Percentiles rank a stretch among this genome's conserved stretches.
These are phyloP conservation scores for Oryza meridionalis DNA, from an alignment of 176 grass and related monocot genomes.

Conservation along the genomic window DNA sequence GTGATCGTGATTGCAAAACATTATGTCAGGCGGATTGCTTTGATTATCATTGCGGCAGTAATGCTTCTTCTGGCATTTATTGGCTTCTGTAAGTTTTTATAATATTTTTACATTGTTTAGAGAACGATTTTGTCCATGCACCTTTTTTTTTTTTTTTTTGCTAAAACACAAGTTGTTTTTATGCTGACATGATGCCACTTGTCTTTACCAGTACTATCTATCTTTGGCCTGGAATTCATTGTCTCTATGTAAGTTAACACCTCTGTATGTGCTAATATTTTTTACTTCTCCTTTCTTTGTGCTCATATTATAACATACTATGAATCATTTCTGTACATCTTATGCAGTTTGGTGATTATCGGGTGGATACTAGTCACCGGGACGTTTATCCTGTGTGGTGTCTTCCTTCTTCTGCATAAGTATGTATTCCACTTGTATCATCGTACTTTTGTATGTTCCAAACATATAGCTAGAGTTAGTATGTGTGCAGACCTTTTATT, in stretches of 20 bases:
- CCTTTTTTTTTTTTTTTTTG: background rate
- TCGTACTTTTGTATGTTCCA: background rate
- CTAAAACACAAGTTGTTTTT: conserved; percentile 14
- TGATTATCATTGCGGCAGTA: conserved; percentile 73
- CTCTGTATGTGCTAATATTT: conserved; percentile 30
- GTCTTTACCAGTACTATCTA: conserved; percentile 67
- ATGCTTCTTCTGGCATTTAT: conserved; percentile 93
- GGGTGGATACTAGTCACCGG: conserved; percentile 95
- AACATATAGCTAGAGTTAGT: background rate
- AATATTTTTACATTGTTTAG: background rate
- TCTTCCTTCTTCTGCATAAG: conserved; percentile 96
- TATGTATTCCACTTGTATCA: conserved; percentile 44
- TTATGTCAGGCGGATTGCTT: conserved; percentile 67
- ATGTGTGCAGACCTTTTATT: background rate
- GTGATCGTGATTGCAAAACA: conserved; percentile 18
- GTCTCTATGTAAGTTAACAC: conserved; percentile 74
- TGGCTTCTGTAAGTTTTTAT: conserved; percentile 76
- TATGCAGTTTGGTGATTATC: conserved; percentile 77
- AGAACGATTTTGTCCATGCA: background rate
- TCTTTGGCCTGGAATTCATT: conserved; percentile 75
- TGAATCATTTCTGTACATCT: conserved; percentile 2
- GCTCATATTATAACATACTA: conserved; percentile 5
- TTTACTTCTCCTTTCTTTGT: conserved; percentile 3
- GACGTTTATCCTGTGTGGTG: conserved; percentile 88
- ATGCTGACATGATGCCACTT: conserved; percentile 48